Conservation (phyloP, 345 rosid genomes). For the Eucalyptus erythrocorys region DNA sequence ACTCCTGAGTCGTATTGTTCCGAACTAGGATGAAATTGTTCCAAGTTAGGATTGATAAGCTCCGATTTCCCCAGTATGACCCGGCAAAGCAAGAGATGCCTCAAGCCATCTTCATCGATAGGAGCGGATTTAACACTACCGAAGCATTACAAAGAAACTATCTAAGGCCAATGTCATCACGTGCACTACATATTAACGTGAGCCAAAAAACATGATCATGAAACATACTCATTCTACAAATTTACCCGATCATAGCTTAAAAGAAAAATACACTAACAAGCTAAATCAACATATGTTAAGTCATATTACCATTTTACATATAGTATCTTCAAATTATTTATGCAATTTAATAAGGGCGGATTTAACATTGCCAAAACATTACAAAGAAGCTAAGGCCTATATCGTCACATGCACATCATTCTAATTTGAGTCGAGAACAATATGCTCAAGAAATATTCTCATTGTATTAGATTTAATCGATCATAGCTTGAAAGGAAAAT, state of each 20-base stretch:
- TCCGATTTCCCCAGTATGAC: slow-evolving; percentile 65
- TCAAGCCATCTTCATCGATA: slow-evolving; percentile 41
- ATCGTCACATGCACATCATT: neutral
- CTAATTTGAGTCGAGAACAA: neutral
- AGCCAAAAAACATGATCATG: neutral
- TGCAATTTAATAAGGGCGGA: neutral
- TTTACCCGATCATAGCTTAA: neutral
- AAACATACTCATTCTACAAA: neutral
- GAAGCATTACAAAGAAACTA: neutral
- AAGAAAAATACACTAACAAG: neutral
- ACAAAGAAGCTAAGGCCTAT: neutral
- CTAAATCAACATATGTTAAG: neutral
- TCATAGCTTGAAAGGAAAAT: neutral
- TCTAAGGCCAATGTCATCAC: neutral
- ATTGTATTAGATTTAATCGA: neutral
- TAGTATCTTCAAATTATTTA: neutral
- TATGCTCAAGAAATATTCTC: neutral
- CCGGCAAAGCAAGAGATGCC: slow-evolving; percentile 68
- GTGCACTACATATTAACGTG: neutral
- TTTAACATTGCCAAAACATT: neutral
- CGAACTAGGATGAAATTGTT: slow-evolving; percentile 53
- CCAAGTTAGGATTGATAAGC: slow-evolving; percentile 43
- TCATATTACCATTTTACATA: neutral
- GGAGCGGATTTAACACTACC: slow-evolving; percentile 35
- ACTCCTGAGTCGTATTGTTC: slow-evolving; percentile 67